phyloP scores from a whole-genome alignment of 2,329 filamentous ascomycete genomes.

The Colletotrichum higginsianum region DNA sequence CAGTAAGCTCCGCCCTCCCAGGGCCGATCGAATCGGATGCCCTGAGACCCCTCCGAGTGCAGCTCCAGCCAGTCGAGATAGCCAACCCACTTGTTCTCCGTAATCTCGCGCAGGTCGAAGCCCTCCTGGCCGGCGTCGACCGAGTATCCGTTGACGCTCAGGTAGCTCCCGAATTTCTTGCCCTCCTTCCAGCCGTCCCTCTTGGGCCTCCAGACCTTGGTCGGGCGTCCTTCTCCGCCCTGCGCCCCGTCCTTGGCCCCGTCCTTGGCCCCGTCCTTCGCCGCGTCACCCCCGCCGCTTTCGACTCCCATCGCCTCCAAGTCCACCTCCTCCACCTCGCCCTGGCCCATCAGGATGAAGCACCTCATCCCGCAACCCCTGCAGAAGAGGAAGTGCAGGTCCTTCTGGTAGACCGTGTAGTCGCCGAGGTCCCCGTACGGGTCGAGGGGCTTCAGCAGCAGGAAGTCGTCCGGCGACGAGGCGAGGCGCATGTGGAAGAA shows the following conservation, averaged over 20 bases:
- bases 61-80: constrained; percentile 46
- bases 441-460: constrained; percentile 59
- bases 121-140: constrained; percentile 56
- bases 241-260: neutral
- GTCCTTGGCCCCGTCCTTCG: neutral
- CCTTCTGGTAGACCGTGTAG: constrained; percentile 53
- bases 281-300: constrained; percentile 35
- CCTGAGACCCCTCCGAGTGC: constrained; percentile 20
- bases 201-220: constrained; percentile 51
- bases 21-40: constrained; percentile 27
- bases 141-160: constrained; percentile 56
- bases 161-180: constrained; percentile 46
- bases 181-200: constrained; percentile 48
- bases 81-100: constrained; percentile 52
- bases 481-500: constrained; percentile 61
- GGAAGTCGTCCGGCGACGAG: constrained; percentile 57
- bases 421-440: constrained; percentile 56
- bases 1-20: constrained; percentile 39
- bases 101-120: constrained; percentile 55
- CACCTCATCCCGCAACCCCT: constrained; percentile 60
- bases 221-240: neutral
- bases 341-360: constrained; percentile 56
- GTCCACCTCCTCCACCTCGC: constrained; percentile 49
- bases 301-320: constrained; percentile 41
- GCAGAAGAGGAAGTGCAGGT: constrained; percentile 61